Evolutionary conservation across 108 stramenopile species (phyloP), one percentile per base, ranked within the genome.

Genomic region (Skeletonema potamos): DNA sequence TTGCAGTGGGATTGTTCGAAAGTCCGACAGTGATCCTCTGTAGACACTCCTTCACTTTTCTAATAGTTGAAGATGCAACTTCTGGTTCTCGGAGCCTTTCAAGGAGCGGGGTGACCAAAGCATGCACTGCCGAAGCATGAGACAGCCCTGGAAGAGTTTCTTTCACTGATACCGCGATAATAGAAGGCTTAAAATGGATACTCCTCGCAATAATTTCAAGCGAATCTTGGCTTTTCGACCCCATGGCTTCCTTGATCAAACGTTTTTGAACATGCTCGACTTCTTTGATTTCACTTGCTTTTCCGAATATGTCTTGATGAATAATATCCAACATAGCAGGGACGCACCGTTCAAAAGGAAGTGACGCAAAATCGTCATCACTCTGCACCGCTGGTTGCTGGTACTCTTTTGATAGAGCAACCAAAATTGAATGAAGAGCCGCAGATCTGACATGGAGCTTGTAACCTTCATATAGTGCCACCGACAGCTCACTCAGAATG

Each of bases 381-480:
- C 66, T 37, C 18, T 64, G 43, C 7, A 33, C 58, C 20, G 61
- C 27, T n/a, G 64, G 64, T 28, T 64, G 73, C 6, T 74, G 60
- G 73, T 86, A 79, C 5, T 66, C 34, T 27, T 70, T 76, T 27
- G 84, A 70, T 60, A 92, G 62, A 28, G 91, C 83, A 22, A 92
- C 88, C 24, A 92, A 70, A 66, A 95, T 87, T 2, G 91, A 83
- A 68, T 94, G 93, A 27, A 93, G 58, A 18, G 92, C 86, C 12
- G 96, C 92, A 33, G 86, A 76, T 67, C 93, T 81, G 11, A 95
- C 93, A 69, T 94, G 92, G 27, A 96, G 88, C 68, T 95, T 90
- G 75, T 97, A 99, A 27, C 98, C 98, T 48, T 95, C 91, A 27
- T 73, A 84, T 41, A 99, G 86, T 6, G 91, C 80, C 20, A 90